Percentiles rank a stretch among this genome's conserved stretches.
These are phyloP conservation scores for Dryas drummondii DNA, from an alignment of 306 rosid genomes.

Conservation along the genomic window DNA sequence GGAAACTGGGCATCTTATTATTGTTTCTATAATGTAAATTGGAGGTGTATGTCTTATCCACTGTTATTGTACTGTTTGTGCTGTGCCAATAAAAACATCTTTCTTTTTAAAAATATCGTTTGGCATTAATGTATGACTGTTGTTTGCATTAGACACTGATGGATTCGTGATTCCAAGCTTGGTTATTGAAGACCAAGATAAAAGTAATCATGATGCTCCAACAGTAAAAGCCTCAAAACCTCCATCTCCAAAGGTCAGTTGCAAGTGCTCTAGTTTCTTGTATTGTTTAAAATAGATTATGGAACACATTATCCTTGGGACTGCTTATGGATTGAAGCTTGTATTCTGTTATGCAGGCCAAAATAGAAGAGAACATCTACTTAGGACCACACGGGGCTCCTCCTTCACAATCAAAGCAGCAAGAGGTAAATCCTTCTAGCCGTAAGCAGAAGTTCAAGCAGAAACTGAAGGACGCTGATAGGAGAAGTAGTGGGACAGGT, in stretches of 20 bases:
- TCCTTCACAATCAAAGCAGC: slow-evolving; percentile 80
- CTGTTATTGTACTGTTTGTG: too few relatives aligned
- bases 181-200: slow-evolving; percentile 62
- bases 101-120: background rate
- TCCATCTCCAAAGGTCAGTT: slow-evolving; percentile 58
- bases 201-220: slow-evolving; percentile 38
- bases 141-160: slow-evolving; percentile 66
- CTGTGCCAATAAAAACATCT: too few relatives aligned
- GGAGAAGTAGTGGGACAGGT: slow-evolving; percentile 51
- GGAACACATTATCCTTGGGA: background rate
- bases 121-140: background rate
- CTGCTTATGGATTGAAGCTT: background rate
- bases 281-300: background rate
- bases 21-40: too few relatives aligned
- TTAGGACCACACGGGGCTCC: slow-evolving; percentile 95
- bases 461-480: slow-evolving; percentile 91
- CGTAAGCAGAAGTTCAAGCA: slow-evolving; percentile 80
- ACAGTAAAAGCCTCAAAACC: slow-evolving; percentile 59
- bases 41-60: too few relatives aligned
- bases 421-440: slow-evolving; percentile 49
- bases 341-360: slow-evolving; percentile 39
- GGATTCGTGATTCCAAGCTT: slow-evolving; percentile 96
- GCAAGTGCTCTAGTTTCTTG: slow-evolving; percentile 5
- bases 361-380: slow-evolving; percentile 73
- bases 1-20: too few relatives aligned